Base-by-base conservation (phyloP, 257 asterid genomes). In the Catharanthus roseus region DNA sequence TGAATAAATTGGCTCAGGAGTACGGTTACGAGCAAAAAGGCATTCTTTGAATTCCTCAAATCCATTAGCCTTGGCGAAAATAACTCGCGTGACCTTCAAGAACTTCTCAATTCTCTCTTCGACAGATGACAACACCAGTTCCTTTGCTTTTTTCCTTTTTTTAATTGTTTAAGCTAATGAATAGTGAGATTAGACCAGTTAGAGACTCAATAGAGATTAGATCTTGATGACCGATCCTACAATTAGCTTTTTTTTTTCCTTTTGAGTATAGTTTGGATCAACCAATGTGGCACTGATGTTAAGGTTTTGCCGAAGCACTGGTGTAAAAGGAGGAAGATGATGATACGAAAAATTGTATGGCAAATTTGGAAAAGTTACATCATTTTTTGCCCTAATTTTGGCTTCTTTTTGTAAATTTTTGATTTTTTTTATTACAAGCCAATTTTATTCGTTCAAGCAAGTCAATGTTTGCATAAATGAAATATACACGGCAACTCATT, bases 1-100 rank as follows among this genome's bases (percentile, higher is more conserved):
- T 92, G 10, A 83, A 92, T 64, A 78, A 78, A 72, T 92, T 96
- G 16, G 97, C 97, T 41, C 86, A 80, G 69, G 97, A 88, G 80
- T 92, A 92, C 77, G 97, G 97, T 0, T 92, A 92, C 83, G 86
- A 86, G 74, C 97, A 92, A 69, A 62, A 79, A 69, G 97, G 97
- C 62, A 96, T 81, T 71, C 85, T 92, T 6, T 87, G 96, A 42
- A 89, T 92, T 73, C 96, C 97, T 23, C 89, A 93, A 92, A 70
- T 83, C 95, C 57, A 79, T 91, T 8, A 83, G 95, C 9, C 53
- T 81, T 55, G 91, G 88, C 66, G 81, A 76, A 21, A 56, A 49
- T 28, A 36, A 13, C 64, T 74, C 75, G 51, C 68, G 69, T 18
- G 88, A 84, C 68, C 64, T 86, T 24, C 83, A 83, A 72, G 90